Evolutionary conservation across 352 stramenopile genomes (phyloP), one percentile per base, ranked within the genome.

Genomic region (Phytophthora lateralis): DNA sequence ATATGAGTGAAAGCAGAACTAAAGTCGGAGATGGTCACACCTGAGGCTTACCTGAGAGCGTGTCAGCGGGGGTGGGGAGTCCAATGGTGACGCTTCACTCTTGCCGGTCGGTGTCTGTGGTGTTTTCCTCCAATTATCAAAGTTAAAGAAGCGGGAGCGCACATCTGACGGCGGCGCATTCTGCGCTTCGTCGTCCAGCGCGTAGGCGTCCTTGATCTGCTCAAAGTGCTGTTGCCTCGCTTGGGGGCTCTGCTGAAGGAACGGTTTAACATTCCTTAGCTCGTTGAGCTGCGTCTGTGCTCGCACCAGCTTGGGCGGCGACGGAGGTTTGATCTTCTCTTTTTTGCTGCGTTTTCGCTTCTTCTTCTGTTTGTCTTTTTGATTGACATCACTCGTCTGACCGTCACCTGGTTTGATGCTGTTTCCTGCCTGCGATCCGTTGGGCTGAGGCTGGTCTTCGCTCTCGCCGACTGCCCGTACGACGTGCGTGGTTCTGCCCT

Each of bases 151-250:
- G 21, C 57, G 44, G 1, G 24, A 45, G 18, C 42, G 43, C 10
- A 15, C 4, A 12, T 72, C 52, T 44, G 39, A 27, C 34, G 47
- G 4, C 35, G 50, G 45, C 4, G 66, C 57, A 45, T 78, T 80
- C 6, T 54, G 69, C 7, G 42, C 60, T 10, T 73, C 60, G 37
- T 85, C 66, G 12, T 69, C 65, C 7, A 88, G 48, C 1, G 73
- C 51, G 21, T 83, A 85, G 4, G 75, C 75, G 24, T 78, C 73
- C 42, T 81, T 82, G 59, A 83, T 81, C 48, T 82, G 56, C 29
- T 85, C 75, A 63, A 82, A 85, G 24, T 83, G 55, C n/a, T 80
- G 70, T 38, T 61, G 50, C 34, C 55, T 69, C 12, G 26, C 61
- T 38, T 63, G 39, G 3, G 67, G 45, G 17, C 37, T 58, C 34